These are phyloP conservation scores for Dimocarpus longan DNA, from an alignment of 345 rosid species.

Conservation along the genomic window DNA sequence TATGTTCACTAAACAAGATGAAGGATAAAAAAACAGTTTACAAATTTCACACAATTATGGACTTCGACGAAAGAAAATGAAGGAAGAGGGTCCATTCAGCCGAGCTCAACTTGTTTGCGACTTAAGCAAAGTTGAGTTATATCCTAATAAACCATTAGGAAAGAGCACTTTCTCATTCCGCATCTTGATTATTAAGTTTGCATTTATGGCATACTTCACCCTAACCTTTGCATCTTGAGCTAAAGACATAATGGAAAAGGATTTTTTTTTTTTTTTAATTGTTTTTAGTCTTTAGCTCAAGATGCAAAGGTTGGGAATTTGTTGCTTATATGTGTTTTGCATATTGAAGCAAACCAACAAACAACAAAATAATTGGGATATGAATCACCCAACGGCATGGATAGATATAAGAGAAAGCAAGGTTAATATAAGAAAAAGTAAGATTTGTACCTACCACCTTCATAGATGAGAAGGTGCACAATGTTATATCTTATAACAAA, in stretches of 20 bases:
- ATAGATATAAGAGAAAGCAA: not conserved
- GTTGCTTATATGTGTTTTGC: not conserved
- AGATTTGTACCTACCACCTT: no score
- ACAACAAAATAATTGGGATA: conserved; percentile 1
- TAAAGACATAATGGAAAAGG: no score
- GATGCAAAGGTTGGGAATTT: no score
- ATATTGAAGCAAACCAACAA: not conserved
- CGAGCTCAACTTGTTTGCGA: not conserved
- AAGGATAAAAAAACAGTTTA: not conserved
- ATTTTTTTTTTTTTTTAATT: no score
- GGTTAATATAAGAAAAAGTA: not conserved
- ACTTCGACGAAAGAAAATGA: not conserved
- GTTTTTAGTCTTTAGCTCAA: no score
- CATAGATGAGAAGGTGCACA: no score
- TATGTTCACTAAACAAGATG: conserved; percentile 7
- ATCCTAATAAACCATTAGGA: not conserved
- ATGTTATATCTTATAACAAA: no score
- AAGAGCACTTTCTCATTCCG: not conserved
- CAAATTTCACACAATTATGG: not conserved
- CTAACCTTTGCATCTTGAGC: not conserved
- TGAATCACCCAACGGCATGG: not conserved
- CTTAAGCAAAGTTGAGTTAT: not conserved
- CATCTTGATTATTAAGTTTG: not conserved
- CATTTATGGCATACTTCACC: not conserved
- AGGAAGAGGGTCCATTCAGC: not conserved